Base-by-base conservation (phyloP, 2,329 filamentous ascomycete species). In the Fusarium algeriense region DNA sequence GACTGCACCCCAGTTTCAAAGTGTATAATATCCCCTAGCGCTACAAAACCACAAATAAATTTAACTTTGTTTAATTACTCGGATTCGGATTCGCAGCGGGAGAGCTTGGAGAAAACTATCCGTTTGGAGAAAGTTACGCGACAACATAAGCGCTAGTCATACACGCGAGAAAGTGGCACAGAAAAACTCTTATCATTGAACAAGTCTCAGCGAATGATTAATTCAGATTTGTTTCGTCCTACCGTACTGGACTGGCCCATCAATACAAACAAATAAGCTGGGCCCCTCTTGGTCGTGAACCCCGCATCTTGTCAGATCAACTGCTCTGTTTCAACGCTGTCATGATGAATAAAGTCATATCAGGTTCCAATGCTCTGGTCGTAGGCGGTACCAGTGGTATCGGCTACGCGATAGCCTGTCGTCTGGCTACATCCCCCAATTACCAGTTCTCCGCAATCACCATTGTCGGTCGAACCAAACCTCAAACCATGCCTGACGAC, bases 381-480 rank as follows among this genome's bases (percentile, higher is more conserved):
- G 76, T 81, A 1, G 80, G 80, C 67, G 80, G 80, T 9, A 81
- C 80, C 38, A 73, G 75, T 57, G 78, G 79, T 59, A 76, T 81
- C 3, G 80, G 79, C 64, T 79, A 80, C 61, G 81, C 76, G 49
- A 80, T 81, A 41, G 80, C 80, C 61, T 76, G 72, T 56, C 79
- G 77, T 37, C 23, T 81, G 32, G 80, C 79, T 5, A 67, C 74
- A 28, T 73, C 73, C 1, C 19, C 76, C 12, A 46, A 63, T 3
- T 67, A 61, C 6, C 41, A 61, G 4, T 61, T 76, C 43, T 71
- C 77, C 11, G 49, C 71, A 37, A 73, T 81, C 43, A 78, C 77
- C 11, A 80, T 81, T 37, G 77, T 77, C 53, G 77, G 78, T 17
- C 77, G 78, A 19, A 79, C 65, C 32, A 77, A 77, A 32, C 79